Conservation (phyloP, 2,329 filamentous ascomycete species). For the Polychaeton citri region DNA sequence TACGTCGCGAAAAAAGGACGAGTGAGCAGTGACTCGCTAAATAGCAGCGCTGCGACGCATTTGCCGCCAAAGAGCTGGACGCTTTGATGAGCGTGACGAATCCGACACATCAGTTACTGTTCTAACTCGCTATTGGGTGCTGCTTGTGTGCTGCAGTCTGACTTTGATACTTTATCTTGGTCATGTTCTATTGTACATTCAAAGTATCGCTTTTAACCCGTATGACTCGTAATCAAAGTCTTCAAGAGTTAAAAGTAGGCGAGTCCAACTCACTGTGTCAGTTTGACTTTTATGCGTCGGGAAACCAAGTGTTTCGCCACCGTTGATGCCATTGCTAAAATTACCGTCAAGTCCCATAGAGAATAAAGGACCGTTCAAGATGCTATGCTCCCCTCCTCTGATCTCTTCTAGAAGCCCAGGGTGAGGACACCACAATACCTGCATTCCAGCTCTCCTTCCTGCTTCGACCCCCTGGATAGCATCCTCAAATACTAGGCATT, state of each 20-base stretch:
- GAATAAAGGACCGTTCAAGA: background rate
- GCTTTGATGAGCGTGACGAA: too few species aligned
- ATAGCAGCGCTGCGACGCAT: too few species aligned
- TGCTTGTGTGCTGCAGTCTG: too few species aligned
- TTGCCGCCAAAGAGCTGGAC: too few species aligned
- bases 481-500: conserved; percentile 91
- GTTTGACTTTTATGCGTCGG: background rate
- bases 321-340: background rate
- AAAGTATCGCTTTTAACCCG: background rate
- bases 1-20: too few species aligned
- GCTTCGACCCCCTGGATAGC: conserved; percentile 82
- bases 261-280: background rate
- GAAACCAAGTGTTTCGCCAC: background rate
- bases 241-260: background rate
- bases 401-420: conserved; percentile 54
- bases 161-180: too few species aligned
- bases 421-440: conserved; percentile 81
- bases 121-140: too few species aligned
- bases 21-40: too few species aligned
- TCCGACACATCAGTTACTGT: too few species aligned
- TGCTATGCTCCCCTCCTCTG: background rate
- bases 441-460: conserved; percentile 79
- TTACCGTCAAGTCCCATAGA: background rate
- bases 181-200: too few species aligned
- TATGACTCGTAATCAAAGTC: background rate